Evolutionary conservation across 352 stramenopile species (phyloP), one percentile per base, ranked within the genome.

Genomic region (Globisporangium nunn): DNA sequence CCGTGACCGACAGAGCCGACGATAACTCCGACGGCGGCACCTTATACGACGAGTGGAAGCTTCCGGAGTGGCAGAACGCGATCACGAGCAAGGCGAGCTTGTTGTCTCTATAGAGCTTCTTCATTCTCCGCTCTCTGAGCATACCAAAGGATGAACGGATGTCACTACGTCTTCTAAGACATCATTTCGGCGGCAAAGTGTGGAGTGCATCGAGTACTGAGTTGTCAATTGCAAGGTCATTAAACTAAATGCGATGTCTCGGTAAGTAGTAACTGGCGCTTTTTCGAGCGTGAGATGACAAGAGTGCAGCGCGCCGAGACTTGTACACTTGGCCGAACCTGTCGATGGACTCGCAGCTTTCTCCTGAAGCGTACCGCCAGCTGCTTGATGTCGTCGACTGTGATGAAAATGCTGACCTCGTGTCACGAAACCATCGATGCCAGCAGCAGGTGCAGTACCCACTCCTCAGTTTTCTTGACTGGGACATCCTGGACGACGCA

Each of bases 401-500:
- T 35, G 63, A 70, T 31, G 69, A 80, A 59, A 54, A 70, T 52
- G 64, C 53, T 35, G 52, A 17, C 37, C 4, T 43, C 63, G 23
- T 48, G 67, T 33, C 31, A 59, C 17, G 41, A 54, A 0, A 3
- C 30, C 48, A 12, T 18, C 30, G 48, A n/a, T 4, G 30, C 3
- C 44, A 28, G 6, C 15, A 23, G 8, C 52, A 47, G 3, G 29
- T 14, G n/a, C 41, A 52, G 31, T n/a, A n/a, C n/a, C n/a, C n/a
- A n/a, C n/a, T 54, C 6, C 49, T 56, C 49, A 61, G 51, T 31
- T 61, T 63, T 18, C 8, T 49, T 15, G 49, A 63, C 48, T 63
- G 48, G 43, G 39, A 52, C 23, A 37, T 47, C n/a, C 23, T 59
- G 23, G 30, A 52, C 28, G 14, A 14, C 46, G 33, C 47, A 4